Conservation (phyloP, 805 yeast genomes). For the Candida broadrunensis region DNA sequence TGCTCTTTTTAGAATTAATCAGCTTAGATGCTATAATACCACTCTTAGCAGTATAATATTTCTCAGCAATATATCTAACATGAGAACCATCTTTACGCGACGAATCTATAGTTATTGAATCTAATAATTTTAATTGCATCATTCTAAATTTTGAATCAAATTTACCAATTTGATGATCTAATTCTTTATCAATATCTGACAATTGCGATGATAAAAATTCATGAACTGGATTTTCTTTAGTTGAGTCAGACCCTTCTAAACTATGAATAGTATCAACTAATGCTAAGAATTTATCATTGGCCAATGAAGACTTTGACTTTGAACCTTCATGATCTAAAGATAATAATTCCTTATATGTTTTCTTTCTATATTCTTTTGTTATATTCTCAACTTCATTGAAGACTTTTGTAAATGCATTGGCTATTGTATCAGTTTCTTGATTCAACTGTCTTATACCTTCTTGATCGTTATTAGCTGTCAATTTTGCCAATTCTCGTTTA, state of each 20-base stretch:
- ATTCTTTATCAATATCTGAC: slow-evolving; percentile 25
- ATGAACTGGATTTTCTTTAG: slow-evolving; percentile 24
- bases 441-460: slow-evolving; percentile 13
- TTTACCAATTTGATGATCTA: slow-evolving; percentile 33
- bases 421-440: slow-evolving; percentile 20
- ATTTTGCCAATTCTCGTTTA: slow-evolving; percentile 4
- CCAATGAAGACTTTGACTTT: background rate
- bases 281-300: slow-evolving; percentile 31
- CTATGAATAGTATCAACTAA: slow-evolving; percentile 40
- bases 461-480: slow-evolving; percentile 9
- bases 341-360: slow-evolving; percentile 34
- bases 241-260: slow-evolving; percentile 18
- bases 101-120: slow-evolving; percentile 32
- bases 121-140: slow-evolving; percentile 36
- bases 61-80: slow-evolving; percentile 35
- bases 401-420: slow-evolving; percentile 28
- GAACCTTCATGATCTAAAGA: slow-evolving; percentile 33
- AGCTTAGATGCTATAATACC: slow-evolving; percentile 22
- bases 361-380: slow-evolving; percentile 31
- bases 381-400: slow-evolving; percentile 31
- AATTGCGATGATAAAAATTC: slow-evolving; percentile 35
- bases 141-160: slow-evolving; percentile 31
- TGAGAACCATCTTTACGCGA: slow-evolving; percentile 33
- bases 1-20: slow-evolving; percentile 11
- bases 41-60: slow-evolving; percentile 34